These are phyloP conservation scores for Salix brachista DNA, from an alignment of 345 rosid genomes.

Conservation along the genomic window DNA sequence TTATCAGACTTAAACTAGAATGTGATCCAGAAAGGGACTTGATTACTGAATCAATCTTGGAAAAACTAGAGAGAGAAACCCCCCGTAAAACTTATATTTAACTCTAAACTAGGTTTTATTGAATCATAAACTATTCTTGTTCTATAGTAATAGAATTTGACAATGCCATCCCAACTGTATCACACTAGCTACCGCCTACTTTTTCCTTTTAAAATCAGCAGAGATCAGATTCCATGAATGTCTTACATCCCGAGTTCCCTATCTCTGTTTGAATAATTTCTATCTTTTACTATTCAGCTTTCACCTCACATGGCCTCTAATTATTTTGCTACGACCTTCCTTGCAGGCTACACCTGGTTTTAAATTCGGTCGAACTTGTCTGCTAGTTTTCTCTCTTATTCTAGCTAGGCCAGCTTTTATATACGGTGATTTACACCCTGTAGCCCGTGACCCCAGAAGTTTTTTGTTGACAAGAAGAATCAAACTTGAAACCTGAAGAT, in stretches of 20 bases:
- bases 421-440: not conserved
- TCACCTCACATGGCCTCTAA: slow-evolving; percentile 7
- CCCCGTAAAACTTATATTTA: too few relatives aligned
- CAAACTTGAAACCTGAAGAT: too few relatives aligned
- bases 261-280: slow-evolving; percentile 5
- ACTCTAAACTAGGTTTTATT: too few relatives aligned
- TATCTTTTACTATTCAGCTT: not conserved
- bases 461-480: too few relatives aligned
- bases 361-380: too few relatives aligned
- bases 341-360: slow-evolving; percentile 15
- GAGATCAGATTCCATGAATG: slow-evolving; percentile 14
- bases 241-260: not conserved
- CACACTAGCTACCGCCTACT: too few relatives aligned
- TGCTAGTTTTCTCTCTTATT: too few relatives aligned
- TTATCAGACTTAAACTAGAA: too few relatives aligned
- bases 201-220: not conserved
- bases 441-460: not conserved
- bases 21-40: not conserved
- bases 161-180: not conserved
- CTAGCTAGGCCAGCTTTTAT: too few relatives aligned
- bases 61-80: too few relatives aligned
- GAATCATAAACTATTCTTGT: not conserved
- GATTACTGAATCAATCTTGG: too few relatives aligned
- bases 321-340: not conserved
- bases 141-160: not conserved